These are phyloP conservation scores for Conoideocrella luteorostrata DNA, from an alignment of 2,329 filamentous ascomycete species.

Conservation along the genomic window DNA sequence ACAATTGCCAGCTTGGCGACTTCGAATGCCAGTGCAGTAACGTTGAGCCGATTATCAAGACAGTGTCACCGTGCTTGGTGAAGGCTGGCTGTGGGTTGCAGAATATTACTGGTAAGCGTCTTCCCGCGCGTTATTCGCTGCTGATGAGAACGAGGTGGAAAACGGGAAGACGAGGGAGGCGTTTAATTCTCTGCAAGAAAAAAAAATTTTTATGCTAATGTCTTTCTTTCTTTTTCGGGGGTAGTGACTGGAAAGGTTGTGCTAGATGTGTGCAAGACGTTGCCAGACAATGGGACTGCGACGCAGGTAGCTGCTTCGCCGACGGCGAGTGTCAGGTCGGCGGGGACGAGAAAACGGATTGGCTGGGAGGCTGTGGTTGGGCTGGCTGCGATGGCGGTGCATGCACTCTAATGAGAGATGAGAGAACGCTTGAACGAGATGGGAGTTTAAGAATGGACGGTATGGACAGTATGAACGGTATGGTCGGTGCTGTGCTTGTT, in stretches of 20 bases:
- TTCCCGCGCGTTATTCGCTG: neutral
- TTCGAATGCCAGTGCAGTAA: constrained; percentile 32
- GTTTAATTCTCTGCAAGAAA: too few species aligned
- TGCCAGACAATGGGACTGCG: neutral
- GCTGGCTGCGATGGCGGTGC: neutral
- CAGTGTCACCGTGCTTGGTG: constrained; percentile 29
- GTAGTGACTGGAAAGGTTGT: constrained; percentile 8
- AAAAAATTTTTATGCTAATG: too few species aligned
- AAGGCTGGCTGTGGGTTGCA: constrained; percentile 26
- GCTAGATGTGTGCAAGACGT: constrained; percentile 3
- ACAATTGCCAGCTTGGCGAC: constrained; percentile 29
- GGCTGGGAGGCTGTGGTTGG: neutral
- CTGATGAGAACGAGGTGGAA: too few species aligned
- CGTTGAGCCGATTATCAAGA: constrained; percentile 25
- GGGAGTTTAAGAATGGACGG: too few species aligned
- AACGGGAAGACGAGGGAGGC: too few species aligned
- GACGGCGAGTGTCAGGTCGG: neutral
- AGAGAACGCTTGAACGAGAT: too few species aligned
- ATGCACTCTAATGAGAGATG: too few species aligned
- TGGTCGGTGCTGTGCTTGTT: too few species aligned
- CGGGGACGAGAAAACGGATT: neutral
- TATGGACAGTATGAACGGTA: too few species aligned
- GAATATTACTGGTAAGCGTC: constrained; percentile 27
- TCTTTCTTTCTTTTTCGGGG: neutral
- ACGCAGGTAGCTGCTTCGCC: neutral